Evolutionary conservation across 1,284 basidiomycete genomes (phyloP).

Genomic region (Paramarasmius palmivorus): DNA sequence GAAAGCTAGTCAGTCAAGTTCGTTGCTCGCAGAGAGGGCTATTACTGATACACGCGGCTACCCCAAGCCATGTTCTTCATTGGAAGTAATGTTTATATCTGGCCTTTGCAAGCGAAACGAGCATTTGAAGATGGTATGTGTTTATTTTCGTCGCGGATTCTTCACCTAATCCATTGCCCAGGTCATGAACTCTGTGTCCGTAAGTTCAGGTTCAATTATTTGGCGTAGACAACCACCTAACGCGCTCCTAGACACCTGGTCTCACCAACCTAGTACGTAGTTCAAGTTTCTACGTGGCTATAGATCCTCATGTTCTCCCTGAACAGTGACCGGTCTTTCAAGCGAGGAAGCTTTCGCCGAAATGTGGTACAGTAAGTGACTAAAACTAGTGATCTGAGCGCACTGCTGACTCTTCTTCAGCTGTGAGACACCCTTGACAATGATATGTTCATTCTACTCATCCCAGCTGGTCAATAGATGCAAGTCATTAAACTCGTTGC

Average conservation of each 20-base stretch:
- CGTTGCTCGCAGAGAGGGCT: not conserved
- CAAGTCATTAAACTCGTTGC: slow-evolving; percentile 50
- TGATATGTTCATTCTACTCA: not conserved
- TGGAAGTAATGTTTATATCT: slow-evolving; percentile 76
- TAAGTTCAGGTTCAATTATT: slow-evolving; percentile 29
- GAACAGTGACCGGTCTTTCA: slow-evolving; percentile 67
- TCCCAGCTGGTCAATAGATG: slow-evolving; percentile 36
- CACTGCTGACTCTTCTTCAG: not conserved
- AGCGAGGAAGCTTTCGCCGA: slow-evolving; percentile 80
- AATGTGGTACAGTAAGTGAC: slow-evolving; percentile 66
- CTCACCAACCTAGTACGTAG: slow-evolving; percentile 46
- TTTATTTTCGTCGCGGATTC: not conserved
- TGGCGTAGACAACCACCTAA: not conserved
- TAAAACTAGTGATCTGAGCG: not conserved
- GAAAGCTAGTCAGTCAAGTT: slow-evolving; percentile 57
- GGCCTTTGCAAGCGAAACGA: slow-evolving; percentile 70
- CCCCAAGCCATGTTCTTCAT: slow-evolving; percentile 70
- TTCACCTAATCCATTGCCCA: slow-evolving; percentile 12
- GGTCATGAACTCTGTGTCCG: slow-evolving; percentile 65
- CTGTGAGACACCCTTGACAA: not conserved
- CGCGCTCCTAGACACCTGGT: slow-evolving; percentile 52
- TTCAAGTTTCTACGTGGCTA: not conserved
- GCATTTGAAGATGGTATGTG: slow-evolving; percentile 51
- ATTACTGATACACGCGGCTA: not conserved
- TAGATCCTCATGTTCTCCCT: not conserved